phyloP scores from a whole-genome alignment of 1,284 basidiomycete species.

The Trametes hirsuta region DNA sequence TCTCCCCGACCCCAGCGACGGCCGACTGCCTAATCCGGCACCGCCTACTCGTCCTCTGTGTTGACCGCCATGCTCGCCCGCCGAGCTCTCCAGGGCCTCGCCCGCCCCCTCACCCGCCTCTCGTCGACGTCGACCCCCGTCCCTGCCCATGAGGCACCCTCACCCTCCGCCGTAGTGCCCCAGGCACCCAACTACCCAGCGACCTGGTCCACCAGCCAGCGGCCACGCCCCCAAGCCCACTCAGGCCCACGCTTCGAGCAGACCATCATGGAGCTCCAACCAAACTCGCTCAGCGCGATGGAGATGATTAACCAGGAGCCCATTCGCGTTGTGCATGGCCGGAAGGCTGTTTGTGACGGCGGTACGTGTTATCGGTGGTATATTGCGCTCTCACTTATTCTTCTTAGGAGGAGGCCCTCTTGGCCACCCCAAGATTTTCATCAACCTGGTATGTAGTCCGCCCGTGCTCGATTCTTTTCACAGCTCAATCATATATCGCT shows the following conservation, averaged over 20 bases:
- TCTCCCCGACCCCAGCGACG: conserved; percentile 16
- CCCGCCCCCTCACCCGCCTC: conserved; percentile 36
- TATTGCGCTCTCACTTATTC: not conserved
- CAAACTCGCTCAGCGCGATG: conserved; percentile 91
- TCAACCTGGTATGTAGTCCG: conserved; percentile 79
- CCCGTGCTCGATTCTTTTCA: not conserved
- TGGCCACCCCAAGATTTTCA: conserved; percentile 96
- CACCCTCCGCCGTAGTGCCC: conserved; percentile 43
- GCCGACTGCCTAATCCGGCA: conserved; percentile 19
- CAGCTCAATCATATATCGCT: not conserved
- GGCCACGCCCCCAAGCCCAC: conserved; percentile 54
- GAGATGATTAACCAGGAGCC: conserved; percentile 88
- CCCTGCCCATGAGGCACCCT: conserved; percentile 32
- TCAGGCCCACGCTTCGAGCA: conserved; percentile 91
- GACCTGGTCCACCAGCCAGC: conserved; percentile 82
- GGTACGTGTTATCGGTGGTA: conserved; percentile 56
- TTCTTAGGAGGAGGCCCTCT: conserved; percentile 87
- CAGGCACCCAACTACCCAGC: conserved; percentile 81
- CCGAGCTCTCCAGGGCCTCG: conserved; percentile 37
- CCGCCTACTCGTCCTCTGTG: conserved; percentile 15
- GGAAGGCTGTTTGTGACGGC: conserved; percentile 92
- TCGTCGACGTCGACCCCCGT: conserved; percentile 33
- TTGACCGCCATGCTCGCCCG: conserved; percentile 41
- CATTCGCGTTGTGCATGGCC: conserved; percentile 76
- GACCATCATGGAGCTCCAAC: conserved; percentile 84